Evolutionary conservation across 208 protist genomes (phyloP), one percentile per base, ranked within the genome.

Genomic region (Novymonas esmeraldas): DNA sequence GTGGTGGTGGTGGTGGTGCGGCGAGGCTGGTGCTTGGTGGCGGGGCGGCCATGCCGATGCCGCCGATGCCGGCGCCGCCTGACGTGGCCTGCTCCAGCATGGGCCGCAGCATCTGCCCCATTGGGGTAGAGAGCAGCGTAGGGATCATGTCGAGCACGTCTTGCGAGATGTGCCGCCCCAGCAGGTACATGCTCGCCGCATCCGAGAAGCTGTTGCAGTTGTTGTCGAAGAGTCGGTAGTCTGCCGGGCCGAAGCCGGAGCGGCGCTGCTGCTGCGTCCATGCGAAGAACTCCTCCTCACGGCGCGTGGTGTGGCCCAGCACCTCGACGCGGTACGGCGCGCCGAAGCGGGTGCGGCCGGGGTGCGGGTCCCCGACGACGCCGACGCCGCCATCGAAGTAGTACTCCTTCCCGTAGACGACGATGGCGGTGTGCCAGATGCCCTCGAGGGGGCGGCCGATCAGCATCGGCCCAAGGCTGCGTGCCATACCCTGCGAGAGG

Each of bases 131-230:
- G 36, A 98, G 72, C 42, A 98, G 66, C 20, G 76, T 70, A 0
- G 80, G 78, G 46, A 95, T 87, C 82, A 96, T 92, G 34, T 89
- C 73, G 3, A 81, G 65, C 11, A 98, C 80, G 66, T 96, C 87
- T 36, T 60, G 64, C 2, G 78, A 78, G 64, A 94, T 95, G 68
- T 85, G 74, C 14, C 62, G 54, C 7, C 55, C 50, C 2, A 95
- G 56, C n/a, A 98, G 61, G 78, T 94, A 97, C 24, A 79, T 66
- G 7, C 69, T 65, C 16, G 88, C 85, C 24, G 77, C 89, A 29
- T 97, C 86, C 3, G 96, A 92, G 55, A 98, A 98, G 78, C 97
- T 86, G 76, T 98, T 98, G 79, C 96, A 98, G 83, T 98, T 98
- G 62, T 95, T 86, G 16, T 90, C 49, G 5, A 98, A 57, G 14